A percentile compares a stretch with the other conserved stretches of the same genome.
Conservation (phyloP, 2,329 filamentous ascomycete genomes). For the Fusarium penzigii region DNA sequence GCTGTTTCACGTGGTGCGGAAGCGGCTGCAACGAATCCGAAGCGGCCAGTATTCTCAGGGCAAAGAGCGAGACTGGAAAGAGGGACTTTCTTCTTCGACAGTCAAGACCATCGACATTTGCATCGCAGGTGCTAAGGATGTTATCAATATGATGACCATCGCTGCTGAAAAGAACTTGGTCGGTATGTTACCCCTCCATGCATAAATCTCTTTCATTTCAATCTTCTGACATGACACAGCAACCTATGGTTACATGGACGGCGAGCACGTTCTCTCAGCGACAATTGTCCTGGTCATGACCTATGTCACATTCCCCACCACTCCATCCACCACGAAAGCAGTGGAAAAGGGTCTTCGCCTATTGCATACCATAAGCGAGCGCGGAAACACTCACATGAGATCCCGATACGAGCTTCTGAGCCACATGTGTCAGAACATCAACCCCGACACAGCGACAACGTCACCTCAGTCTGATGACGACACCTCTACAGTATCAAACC, state of each 20-base stretch:
- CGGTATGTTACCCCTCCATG: slow-evolving; percentile 34
- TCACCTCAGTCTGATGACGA: neutral
- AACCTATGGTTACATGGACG: slow-evolving; percentile 59
- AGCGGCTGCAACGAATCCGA: slow-evolving; percentile 39
- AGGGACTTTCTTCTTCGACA: slow-evolving; percentile 48
- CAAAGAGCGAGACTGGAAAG: slow-evolving; percentile 27
- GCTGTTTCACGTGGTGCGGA: slow-evolving; percentile 54
- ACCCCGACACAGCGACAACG: neutral
- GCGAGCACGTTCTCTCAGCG: slow-evolving; percentile 56
- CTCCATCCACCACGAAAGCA: slow-evolving; percentile 41
- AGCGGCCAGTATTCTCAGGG: slow-evolving; percentile 1
- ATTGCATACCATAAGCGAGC: slow-evolving; percentile 1
- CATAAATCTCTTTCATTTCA: neutral
- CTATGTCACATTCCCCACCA: slow-evolving; percentile 51
- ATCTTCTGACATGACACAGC: slow-evolving; percentile 30
- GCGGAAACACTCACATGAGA: slow-evolving; percentile 6
- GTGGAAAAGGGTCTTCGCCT: slow-evolving; percentile 40
- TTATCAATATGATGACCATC: slow-evolving; percentile 35
- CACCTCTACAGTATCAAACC: neutral
- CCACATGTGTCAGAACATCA: neutral
- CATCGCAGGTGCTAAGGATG: slow-evolving; percentile 41
- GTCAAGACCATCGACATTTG: slow-evolving; percentile 54
- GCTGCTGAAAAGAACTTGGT: slow-evolving; percentile 51
- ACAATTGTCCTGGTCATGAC: slow-evolving; percentile 57
- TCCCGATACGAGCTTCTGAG: slow-evolving; percentile 1